Conservation (phyloP, 1,139 yeast species). For the Zygosaccharomyces sapae region DNA sequence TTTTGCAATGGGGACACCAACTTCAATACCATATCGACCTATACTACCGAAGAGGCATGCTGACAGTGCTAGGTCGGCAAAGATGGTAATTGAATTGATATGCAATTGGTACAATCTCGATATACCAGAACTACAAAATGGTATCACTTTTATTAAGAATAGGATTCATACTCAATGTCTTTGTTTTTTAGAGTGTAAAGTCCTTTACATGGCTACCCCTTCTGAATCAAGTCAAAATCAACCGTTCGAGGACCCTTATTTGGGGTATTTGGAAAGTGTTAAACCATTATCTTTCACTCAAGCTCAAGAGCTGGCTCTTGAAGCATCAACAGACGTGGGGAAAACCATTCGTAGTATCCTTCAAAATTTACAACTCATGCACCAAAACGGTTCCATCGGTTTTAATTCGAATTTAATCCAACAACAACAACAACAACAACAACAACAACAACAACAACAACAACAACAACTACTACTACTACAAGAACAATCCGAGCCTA, state of each 20-base stretch:
- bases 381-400: neutral
- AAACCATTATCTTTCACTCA: conserved; percentile 10
- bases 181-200: conserved; percentile 21
- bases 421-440: neutral
- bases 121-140: conserved; percentile 11
- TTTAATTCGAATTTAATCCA: neutral
- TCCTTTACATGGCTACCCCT: conserved; percentile 12
- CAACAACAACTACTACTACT: no score
- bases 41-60: conserved; percentile 15
- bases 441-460: no score
- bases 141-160: conserved; percentile 11
- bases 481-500: neutral
- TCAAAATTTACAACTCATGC: conserved; percentile 14
- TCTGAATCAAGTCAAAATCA: neutral
- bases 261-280: conserved; percentile 13
- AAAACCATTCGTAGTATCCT: conserved; percentile 14
- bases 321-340: conserved; percentile 2
- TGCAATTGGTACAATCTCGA: conserved; percentile 22
- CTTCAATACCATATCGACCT: conserved; percentile 14
- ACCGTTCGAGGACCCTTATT: conserved; percentile 3
- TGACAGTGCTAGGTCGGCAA: conserved; percentile 17
- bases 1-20: conserved; percentile 16
- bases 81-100: conserved; percentile 22
- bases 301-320: conserved; percentile 8
- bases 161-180: conserved; percentile 19